A percentile compares a stretch with the other conserved stretches of the same genome.
Conservation (phyloP, 495 filamentous ascomycete genomes). For the Glutinoglossum americanum region DNA sequence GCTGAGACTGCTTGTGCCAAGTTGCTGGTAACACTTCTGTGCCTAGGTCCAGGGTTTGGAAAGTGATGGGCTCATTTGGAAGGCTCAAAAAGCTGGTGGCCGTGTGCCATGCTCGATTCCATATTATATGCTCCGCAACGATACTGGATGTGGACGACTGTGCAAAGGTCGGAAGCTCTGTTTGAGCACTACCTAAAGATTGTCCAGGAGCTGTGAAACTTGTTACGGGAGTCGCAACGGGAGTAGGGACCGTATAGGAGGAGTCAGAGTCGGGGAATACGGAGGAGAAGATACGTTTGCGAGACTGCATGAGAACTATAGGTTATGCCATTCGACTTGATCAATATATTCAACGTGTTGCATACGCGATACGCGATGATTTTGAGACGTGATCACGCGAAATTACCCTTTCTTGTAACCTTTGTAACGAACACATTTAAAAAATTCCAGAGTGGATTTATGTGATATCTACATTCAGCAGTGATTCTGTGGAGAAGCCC, state of each 20-base stretch:
- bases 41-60: slow-evolving; percentile 9
- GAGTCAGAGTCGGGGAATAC: slow-evolving; percentile 27
- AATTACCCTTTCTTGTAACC: too few relatives aligned
- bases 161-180: slow-evolving; percentile 7
- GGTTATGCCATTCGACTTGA: not conserved
- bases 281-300: slow-evolving; percentile 19
- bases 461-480: not conserved
- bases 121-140: slow-evolving; percentile 30
- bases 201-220: slow-evolving; percentile 10
- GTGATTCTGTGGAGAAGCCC: not conserved
- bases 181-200: slow-evolving; percentile 11
- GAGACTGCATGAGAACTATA: not conserved
- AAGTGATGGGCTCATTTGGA: slow-evolving; percentile 13
- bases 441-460: too few relatives aligned
- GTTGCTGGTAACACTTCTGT: not conserved
- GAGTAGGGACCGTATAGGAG: slow-evolving; percentile 14
- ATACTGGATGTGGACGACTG: slow-evolving; percentile 5
- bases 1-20: slow-evolving; percentile 10
- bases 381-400: slow-evolving; percentile 8
- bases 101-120: slow-evolving; percentile 46
- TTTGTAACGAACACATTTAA: too few relatives aligned
- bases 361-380: not conserved
- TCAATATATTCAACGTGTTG: not conserved
- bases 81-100: slow-evolving; percentile 41
- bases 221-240: slow-evolving; percentile 14